Conservation (phyloP, 2,329 filamentous ascomycete genomes). For the Fusarium burgessii region DNA sequence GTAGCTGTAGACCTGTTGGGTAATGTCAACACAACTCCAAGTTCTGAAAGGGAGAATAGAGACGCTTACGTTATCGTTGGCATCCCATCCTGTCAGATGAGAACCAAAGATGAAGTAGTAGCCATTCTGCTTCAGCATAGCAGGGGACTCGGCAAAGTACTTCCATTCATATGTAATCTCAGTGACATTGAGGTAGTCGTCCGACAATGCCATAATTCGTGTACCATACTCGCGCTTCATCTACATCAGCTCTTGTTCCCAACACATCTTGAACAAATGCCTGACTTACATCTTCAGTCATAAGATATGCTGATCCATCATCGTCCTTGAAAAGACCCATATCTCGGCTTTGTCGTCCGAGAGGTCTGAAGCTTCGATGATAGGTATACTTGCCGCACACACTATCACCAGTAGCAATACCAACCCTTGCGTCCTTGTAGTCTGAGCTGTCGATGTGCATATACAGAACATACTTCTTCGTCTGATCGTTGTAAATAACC, state of each 20-base stretch:
- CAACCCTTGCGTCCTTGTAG: constrained; percentile 74
- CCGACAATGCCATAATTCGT: constrained; percentile 67
- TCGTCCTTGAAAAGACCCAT: constrained; percentile 72
- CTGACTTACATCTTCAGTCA: constrained; percentile 69
- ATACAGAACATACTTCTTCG: constrained; percentile 74
- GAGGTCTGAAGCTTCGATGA: constrained; percentile 51
- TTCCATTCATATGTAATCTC: constrained; percentile 63
- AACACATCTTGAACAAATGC: not conserved
- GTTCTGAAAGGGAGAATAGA: fast-evolving
- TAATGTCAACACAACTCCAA: not conserved
- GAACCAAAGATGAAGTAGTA: constrained; percentile 76
- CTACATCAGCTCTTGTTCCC: fast-evolving
- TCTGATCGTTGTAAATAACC: constrained; percentile 74
- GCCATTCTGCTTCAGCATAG: constrained; percentile 69
- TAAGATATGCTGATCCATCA: constrained; percentile 69
- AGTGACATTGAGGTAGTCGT: constrained; percentile 67
- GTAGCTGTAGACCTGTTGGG: constrained; percentile 62
- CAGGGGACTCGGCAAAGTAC: constrained; percentile 70
- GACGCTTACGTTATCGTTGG: constrained; percentile 69
- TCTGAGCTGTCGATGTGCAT: constrained; percentile 73
- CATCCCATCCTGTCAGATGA: constrained; percentile 66
- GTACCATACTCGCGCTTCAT: constrained; percentile 66
- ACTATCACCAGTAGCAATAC: constrained; percentile 68
- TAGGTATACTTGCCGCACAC: constrained; percentile 70
- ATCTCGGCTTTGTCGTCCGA: constrained; percentile 61